Conservation (phyloP, 805 yeast species). For the Lipomyces sp. region DNA sequence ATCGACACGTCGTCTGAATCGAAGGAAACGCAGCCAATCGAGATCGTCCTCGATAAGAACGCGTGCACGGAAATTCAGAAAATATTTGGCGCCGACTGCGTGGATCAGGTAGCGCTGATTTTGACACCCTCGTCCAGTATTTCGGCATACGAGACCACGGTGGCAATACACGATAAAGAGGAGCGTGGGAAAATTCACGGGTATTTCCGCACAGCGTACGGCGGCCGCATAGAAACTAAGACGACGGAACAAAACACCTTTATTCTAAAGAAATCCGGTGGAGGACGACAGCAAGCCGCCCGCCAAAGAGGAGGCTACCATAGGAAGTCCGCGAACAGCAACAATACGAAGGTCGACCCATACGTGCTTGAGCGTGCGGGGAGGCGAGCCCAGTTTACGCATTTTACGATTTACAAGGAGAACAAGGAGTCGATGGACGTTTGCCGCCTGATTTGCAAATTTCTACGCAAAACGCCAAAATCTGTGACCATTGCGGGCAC, state of each 20-base stretch:
- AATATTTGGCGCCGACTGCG: slow-evolving; percentile 58
- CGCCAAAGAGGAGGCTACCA: neutral
- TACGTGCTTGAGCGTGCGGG: slow-evolving; percentile 43
- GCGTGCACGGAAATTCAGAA: slow-evolving; percentile 49
- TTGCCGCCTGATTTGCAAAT: slow-evolving; percentile 66
- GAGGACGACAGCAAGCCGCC: neutral
- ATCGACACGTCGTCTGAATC: slow-evolving; percentile 30
- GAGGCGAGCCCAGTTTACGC: slow-evolving; percentile 61
- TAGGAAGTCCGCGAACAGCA: neutral
- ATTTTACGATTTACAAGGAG: slow-evolving; percentile 82
- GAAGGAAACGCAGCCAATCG: slow-evolving; percentile 29
- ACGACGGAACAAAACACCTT: slow-evolving; percentile 70
- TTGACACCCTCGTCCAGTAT: neutral
- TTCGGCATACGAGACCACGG: slow-evolving; percentile 49
- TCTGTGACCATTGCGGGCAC: slow-evolving; percentile 86
- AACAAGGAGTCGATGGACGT: slow-evolving; percentile 98
- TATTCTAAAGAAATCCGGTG: slow-evolving; percentile 45
- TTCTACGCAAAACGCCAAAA: slow-evolving; percentile 70
- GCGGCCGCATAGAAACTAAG: slow-evolving; percentile 70
- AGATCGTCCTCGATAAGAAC: slow-evolving; percentile 42
- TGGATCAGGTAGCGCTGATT: slow-evolving; percentile 34
- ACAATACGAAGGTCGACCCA: slow-evolving; percentile 4
- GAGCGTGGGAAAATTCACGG: slow-evolving; percentile 78
- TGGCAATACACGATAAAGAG: slow-evolving; percentile 61
- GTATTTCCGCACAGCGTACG: slow-evolving; percentile 67